phyloP scores from a whole-genome alignment of 352 stramenopile genomes.

The Phytophthora melonis region DNA sequence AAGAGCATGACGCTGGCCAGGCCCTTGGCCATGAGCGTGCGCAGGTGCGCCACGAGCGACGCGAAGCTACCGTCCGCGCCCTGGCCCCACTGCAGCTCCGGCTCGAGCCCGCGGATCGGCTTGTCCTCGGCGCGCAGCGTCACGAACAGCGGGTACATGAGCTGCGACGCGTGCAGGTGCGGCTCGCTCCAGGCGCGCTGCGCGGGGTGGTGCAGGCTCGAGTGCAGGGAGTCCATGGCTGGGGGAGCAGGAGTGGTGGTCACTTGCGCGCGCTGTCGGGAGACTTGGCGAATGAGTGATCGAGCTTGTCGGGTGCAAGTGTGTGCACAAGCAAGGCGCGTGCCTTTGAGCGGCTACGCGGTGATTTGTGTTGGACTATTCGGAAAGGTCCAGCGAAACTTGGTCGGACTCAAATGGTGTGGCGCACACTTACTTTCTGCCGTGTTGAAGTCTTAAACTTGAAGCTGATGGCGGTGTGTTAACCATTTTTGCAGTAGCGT shows the following conservation, averaged over 20 bases:
- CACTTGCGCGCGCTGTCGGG: constrained; percentile 6
- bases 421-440: too few relatives aligned
- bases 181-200: constrained; percentile 89
- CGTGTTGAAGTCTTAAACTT: too few relatives aligned
- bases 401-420: too few relatives aligned
- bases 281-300: constrained; percentile 31
- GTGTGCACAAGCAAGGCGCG: background rate
- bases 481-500: too few relatives aligned
- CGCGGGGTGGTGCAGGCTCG: constrained; percentile 82
- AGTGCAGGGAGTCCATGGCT: constrained; percentile 67
- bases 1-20: constrained; percentile 91
- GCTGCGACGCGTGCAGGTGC: constrained; percentile 88
- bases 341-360: constrained; percentile 9
- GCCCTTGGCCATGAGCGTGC: constrained; percentile 74
- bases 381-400: background rate
- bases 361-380: background rate
- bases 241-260: background rate
- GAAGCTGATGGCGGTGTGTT: too few relatives aligned
- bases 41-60: constrained; percentile 78
- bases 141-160: constrained; percentile 93
- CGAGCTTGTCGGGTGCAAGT: too few relatives aligned
- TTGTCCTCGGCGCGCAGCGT: constrained; percentile 76
- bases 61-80: constrained; percentile 69
- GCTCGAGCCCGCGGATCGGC: constrained; percentile 81
- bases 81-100: constrained; percentile 88